Base-by-base conservation (phyloP, 2,329 filamentous ascomycete genomes). In the Anthostomella pinea region DNA sequence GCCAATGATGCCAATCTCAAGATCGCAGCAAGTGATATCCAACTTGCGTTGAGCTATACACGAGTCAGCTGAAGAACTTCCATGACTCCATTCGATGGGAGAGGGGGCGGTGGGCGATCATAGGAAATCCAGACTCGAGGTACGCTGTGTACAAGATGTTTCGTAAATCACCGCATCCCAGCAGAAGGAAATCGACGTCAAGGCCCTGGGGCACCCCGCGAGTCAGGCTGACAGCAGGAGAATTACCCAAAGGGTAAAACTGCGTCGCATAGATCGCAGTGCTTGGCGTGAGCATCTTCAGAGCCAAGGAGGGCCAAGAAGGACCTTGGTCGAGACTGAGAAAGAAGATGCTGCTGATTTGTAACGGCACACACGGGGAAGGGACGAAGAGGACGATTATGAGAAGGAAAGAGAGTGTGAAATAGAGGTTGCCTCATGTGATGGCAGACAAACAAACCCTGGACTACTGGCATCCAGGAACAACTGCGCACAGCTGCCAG, bases 11-110 rank as follows among this genome's bases (percentile, higher is more conserved):
- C 64, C 66, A 9, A 67, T 56, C 19, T 77, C 64, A 28, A 63
- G 45, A 51, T 81, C 76, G 51, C 76, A 80, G 38, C 68, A 76
- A 2, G 78, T 81, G 27, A 81, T 58, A 43, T 78, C 73, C 4
- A 79, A 54, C 25, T 65, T 66, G 26, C 71, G 54, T 17, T 43
- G 28, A 7, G 62, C 64, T 69, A 10, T 7, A 9, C n/a, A n/a
- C 1, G 9, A 3, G 38, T 65, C 30, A 64, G 54, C 19, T 35
- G 25, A 22, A 9, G 20, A 31, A 3, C 10, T 18, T 4, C n/a
- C 9, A 13, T n/a, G 10, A 52, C 65, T 48, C n/a, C n/a, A n/a
- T n/a, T n/a, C n/a, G n/a, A n/a, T n/a, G n/a, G n/a, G n/a, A n/a
- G n/a, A n/a, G n/a, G n/a, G n/a, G n/a, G n/a, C n/a, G n/a, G n/a